These are phyloP conservation scores for Neonectria magnoliae DNA, from an alignment of 2,329 filamentous ascomycete genomes.

Conservation along the genomic window DNA sequence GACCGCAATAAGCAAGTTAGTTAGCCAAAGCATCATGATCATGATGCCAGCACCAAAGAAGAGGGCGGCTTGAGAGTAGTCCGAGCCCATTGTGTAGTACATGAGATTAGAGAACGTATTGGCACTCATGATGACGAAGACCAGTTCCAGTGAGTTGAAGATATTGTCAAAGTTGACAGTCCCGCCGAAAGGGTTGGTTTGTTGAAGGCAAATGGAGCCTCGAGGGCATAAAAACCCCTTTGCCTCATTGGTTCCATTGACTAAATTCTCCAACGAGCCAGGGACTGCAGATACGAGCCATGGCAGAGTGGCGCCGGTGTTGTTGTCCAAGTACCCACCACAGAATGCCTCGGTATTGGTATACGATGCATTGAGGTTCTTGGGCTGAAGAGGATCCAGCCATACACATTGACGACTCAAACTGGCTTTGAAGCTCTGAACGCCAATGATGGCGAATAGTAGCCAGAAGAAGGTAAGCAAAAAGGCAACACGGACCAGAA, in stretches of 20 bases:
- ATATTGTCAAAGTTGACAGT: constrained; percentile 98
- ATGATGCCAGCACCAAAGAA: constrained; percentile 81
- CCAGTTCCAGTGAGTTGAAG: constrained; percentile 86
- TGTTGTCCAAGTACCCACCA: constrained; percentile 78
- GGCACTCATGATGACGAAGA: constrained; percentile 98
- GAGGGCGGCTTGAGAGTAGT: constrained; percentile 86
- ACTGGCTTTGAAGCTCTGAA: constrained; percentile 94
- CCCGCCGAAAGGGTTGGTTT: constrained; percentile 79
- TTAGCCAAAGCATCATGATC: constrained; percentile 95
- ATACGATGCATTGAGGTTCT: constrained; percentile 64
- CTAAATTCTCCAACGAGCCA: constrained; percentile 56
- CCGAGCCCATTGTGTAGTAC: constrained; percentile 91
- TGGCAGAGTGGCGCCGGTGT: constrained; percentile 66
- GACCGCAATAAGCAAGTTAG: constrained; percentile 93
- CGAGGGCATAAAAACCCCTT: constrained; percentile 92
- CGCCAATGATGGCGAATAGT: constrained; percentile 93
- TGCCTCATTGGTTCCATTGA: constrained; percentile 59
- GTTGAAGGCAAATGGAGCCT: constrained; percentile 85
- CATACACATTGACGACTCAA: constrained; percentile 81
- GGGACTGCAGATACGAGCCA: constrained; percentile 68
- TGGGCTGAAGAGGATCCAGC: constrained; percentile 71
- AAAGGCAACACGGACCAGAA: constrained; percentile 92
- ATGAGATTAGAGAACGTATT: constrained; percentile 97
- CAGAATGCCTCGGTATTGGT: constrained; percentile 80
- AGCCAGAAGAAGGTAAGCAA: constrained; percentile 98